Conservation (phyloP, 257 asterid genomes). For the Solanum neorickii region DNA sequence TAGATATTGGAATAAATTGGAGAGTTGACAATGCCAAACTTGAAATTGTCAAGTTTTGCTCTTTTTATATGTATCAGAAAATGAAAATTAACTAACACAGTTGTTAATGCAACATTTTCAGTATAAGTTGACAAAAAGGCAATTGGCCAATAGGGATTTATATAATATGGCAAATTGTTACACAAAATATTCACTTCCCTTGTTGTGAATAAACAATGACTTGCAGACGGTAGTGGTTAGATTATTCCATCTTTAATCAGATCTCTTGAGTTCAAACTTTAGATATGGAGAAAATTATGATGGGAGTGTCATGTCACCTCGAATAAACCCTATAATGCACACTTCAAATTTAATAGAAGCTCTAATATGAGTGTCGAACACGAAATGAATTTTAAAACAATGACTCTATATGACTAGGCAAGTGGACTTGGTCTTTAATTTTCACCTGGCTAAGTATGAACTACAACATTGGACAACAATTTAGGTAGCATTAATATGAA, state of each 20-base stretch:
- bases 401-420: neutral
- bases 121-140: neutral
- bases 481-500: neutral
- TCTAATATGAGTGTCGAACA: accelerated
- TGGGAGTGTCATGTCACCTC: accelerated
- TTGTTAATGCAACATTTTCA: neutral
- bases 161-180: neutral
- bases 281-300: no score
- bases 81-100: neutral
- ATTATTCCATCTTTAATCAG: no score
- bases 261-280: accelerated
- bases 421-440: neutral
- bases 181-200: neutral
- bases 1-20: neutral
- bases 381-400: no score
- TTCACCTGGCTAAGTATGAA: neutral
- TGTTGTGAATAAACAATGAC: neutral
- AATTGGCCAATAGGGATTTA: neutral
- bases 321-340: accelerated
- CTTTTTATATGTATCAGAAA: neutral
- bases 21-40: neutral
- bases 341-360: accelerated
- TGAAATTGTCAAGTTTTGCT: neutral
- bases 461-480: neutral
- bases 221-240: no score